phyloP scores from a whole-genome alignment of 169 alveolate genomes.

The Amoebophrya sp. region DNA sequence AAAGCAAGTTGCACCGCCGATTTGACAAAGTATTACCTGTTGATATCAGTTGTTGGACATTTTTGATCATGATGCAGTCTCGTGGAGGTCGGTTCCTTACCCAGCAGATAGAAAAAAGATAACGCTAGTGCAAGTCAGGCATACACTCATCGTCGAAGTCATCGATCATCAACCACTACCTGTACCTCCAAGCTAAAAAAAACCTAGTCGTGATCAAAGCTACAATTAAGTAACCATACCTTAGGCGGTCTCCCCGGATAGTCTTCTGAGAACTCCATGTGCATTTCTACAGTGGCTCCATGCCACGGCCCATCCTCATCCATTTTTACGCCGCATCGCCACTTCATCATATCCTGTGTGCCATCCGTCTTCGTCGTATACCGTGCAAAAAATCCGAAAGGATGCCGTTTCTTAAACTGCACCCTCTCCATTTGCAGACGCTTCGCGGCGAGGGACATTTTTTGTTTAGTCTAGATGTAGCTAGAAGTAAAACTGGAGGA shows the following conservation, averaged over 20 bases:
- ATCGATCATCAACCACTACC: too few relatives aligned
- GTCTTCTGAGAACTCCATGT: slow-evolving; percentile 93
- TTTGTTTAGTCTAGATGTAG: too few relatives aligned
- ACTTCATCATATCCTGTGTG: background rate
- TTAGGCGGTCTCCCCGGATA: slow-evolving; percentile 99
- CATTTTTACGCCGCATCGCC: background rate
- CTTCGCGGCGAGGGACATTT: background rate
- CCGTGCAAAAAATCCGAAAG: background rate
- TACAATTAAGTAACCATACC: slow-evolving; percentile 89
- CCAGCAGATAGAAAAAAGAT: too few relatives aligned
- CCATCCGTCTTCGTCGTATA: background rate
- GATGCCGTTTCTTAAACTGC: background rate
- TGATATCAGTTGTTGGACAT: too few relatives aligned
- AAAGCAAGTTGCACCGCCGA: background rate
- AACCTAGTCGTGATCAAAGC: too few relatives aligned
- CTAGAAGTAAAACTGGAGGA: too few relatives aligned
- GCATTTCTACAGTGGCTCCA: slow-evolving; percentile 89
- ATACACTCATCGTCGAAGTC: too few relatives aligned
- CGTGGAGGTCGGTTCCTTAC: too few relatives aligned
- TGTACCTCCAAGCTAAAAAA: too few relatives aligned
- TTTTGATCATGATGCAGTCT: too few relatives aligned
- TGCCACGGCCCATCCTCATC: slow-evolving; percentile 85
- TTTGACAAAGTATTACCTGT: background rate
- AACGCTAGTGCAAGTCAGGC: too few relatives aligned
- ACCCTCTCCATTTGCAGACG: background rate